A percentile compares a stretch with the other conserved stretches of the same genome.
Evolutionary conservation across 176 grass and related monocot genomes (phyloP).

Genomic region (Metroxylon sagu): DNA sequence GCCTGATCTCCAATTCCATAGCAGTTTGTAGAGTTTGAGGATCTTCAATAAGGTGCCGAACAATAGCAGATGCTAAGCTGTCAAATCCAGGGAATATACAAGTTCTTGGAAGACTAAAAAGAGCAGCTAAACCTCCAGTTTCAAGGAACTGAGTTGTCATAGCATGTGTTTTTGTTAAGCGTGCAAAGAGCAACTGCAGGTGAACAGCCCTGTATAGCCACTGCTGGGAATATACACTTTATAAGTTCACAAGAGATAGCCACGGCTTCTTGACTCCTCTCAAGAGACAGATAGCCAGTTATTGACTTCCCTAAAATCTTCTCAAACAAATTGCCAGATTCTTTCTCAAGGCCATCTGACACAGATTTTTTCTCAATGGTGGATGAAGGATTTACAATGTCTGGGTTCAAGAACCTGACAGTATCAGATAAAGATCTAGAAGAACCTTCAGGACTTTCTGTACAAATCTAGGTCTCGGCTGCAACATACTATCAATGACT

Average conservation of each 20-base stretch:
- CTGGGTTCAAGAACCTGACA: conserved; percentile 22
- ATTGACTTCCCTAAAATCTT: conserved; percentile 56
- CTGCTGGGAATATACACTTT: conserved; percentile 43
- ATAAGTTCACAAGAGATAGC: conserved; percentile 52
- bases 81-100: conserved; percentile 71
- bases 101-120: conserved; percentile 44
- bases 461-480: conserved; percentile 34
- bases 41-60: conserved; percentile 75
- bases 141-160: conserved; percentile 54
- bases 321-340: conserved; percentile 43
- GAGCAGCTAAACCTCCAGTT: conserved; percentile 43
- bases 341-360: conserved; percentile 21
- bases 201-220: conserved; percentile 63
- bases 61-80: conserved; percentile 65
- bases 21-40: conserved; percentile 62
- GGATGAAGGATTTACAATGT: conserved; percentile 15
- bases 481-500: conserved; percentile 62
- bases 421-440: conserved; percentile 29
- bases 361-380: conserved; percentile 27
- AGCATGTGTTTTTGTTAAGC: conserved; percentile 57
- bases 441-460: conserved; percentile 19
- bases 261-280: conserved; percentile 52
- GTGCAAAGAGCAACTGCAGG: conserved; percentile 68
- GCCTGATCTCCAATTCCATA: conserved; percentile 77
- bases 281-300: conserved; percentile 59